Evolutionary conservation across 2,329 filamentous ascomycete genomes (phyloP), one percentile per base, ranked within the genome.

Genomic region (Aspergillus sp.): DNA sequence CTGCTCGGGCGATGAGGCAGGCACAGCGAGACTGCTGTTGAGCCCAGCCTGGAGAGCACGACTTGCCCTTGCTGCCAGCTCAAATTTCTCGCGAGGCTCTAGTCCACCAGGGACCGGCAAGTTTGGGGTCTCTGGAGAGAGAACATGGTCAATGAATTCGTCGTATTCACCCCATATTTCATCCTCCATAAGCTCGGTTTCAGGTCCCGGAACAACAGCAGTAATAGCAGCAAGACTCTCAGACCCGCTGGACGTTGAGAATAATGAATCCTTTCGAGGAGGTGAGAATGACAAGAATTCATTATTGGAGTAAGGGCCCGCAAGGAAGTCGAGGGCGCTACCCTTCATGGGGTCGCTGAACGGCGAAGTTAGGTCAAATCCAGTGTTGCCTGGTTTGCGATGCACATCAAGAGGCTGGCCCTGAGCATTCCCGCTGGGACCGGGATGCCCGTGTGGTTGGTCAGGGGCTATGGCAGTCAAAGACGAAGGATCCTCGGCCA

Each of bases 81-180:
- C 67, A 59, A 77, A 74, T 34, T 68, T 70, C 5, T 68, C 68
- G n/a, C 61, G 57, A 12, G 57, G 54, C 30, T 67, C 65, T 2
- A 54, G 47, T 40, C 65, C 58, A 4, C 24, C 34, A 1, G 63
- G 34, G 5, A 60, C 57, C 19, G 67, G 60, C 6, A 65, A 57
- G 48, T 57, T 66, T n/a, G 59, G 61, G 39, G 63, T 64, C 37
- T 73, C 74, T 7, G 80, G 76, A 4, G 81, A 83, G 50, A 85
- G 82, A 11, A 86, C 82, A 57, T 90, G 87, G 52, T 90, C 89
- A 54, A 97, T 83, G 12, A 97, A 78, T 66, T 97, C 93, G 64
- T 98, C 88, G 69, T 96, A 97, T 74, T 96, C 93, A 51, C 93
- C 88, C 93, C 93, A 98, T 2, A 96, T 83, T 69, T 97, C 93